Base-by-base conservation (phyloP, 2,329 filamentous ascomycete genomes). In the Xylariaceae sp. region DNA sequence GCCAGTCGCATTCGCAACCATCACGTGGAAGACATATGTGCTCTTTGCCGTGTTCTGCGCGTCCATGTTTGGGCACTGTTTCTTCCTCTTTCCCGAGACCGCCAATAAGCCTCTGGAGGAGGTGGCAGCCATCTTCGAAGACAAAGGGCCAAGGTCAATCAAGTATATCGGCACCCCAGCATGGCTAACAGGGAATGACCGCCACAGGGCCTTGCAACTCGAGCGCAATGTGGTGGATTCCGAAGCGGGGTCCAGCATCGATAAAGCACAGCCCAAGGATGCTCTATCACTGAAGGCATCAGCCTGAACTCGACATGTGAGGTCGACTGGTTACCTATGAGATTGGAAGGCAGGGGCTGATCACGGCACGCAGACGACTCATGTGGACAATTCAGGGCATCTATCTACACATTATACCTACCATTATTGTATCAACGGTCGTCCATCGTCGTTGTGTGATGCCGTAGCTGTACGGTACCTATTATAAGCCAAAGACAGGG, bases 21-120 rank as follows among this genome's bases (percentile, higher is more conserved):
- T 80, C 35, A 73, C 74, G 51, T 84, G 81, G 81, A 72, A 77
- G 68, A 77, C 77, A 0, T 83, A 82, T 65, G 74, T 80, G 57
- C 67, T 82, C 15, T 82, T 82, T 57, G 80, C 75, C 45, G 73
- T 80, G n/a, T 81, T 82, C 69, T 80, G 78, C 64, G 73, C 74
- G n/a, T 65, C 71, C 44, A 80, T 80, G 71, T 78, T 80, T 57
- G 66, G 79, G 55, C 79, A 82, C 64, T 76, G 78, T 34, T 78
- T 79, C 68, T 83, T 85, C 64, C 65, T 78, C 53, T 85, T 84
- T 72, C 82, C 82, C 0, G 82, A 85, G 69, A 85, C 81, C 0
- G 75, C 76, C 23, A 78, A 80, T 55, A 82, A 82, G 73, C 78
- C 78, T 0, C 74, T 84, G 1, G 81, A 84, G 62, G 81, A 83